These are phyloP conservation scores for Fusarium sambucinum DNA, from an alignment of 2,329 filamentous ascomycete species.

Conservation along the genomic window DNA sequence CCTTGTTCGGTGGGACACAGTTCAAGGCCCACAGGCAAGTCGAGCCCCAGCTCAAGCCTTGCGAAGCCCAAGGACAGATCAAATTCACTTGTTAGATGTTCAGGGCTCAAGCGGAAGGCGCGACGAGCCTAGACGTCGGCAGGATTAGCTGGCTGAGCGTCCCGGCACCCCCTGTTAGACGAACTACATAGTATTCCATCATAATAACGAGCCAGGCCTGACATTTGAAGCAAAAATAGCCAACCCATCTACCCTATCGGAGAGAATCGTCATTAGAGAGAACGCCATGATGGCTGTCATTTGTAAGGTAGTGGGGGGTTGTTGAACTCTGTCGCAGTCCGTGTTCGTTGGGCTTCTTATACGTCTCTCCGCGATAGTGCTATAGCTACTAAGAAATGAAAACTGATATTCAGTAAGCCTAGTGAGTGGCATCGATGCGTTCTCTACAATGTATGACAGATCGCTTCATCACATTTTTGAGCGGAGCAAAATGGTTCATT, in stretches of 20 bases:
- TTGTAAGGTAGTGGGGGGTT: background rate
- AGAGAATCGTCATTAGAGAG: background rate
- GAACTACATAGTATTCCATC: conserved; percentile 4
- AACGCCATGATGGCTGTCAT: background rate
- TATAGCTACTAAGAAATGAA: conserved; percentile 3
- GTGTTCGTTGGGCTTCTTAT: background rate
- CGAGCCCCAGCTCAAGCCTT: conserved; percentile 23
- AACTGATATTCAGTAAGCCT: conserved; percentile 1
- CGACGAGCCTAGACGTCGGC: conserved; percentile 22
- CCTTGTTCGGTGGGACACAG: background rate
- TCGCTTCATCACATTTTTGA: conserved; percentile 21
- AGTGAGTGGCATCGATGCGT: conserved; percentile 6
- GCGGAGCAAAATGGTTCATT: conserved; percentile 18
- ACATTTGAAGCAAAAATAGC: conserved; percentile 18
- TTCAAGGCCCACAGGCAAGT: conserved; percentile 17
- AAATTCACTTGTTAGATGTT: conserved; percentile 15
- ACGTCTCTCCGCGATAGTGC: background rate
- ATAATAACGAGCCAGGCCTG: conserved; percentile 11
- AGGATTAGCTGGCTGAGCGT: conserved; percentile 8
- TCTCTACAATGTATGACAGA: conserved; percentile 24
- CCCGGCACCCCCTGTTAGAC: conserved; percentile 9
- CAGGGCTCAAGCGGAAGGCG: conserved; percentile 2
- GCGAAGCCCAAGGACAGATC: conserved; percentile 2
- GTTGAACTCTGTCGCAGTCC: background rate
- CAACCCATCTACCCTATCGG: background rate